Conservation (phyloP, 257 asterid species). For the Solanum gracilifrons region DNA sequence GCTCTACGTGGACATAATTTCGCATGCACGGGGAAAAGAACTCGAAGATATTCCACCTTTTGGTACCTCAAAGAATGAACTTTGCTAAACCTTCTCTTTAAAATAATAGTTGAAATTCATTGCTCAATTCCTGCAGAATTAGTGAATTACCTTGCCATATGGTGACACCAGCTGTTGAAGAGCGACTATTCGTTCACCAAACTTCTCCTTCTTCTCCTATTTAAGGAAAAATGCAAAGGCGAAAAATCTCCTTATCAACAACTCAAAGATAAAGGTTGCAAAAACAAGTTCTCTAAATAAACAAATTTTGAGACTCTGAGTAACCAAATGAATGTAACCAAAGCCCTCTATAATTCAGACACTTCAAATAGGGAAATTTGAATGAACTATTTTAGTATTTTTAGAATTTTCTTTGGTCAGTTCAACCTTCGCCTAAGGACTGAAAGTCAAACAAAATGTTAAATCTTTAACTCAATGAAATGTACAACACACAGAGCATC, state of each 20-base stretch:
- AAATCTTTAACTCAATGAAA: not conserved
- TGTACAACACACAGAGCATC: not conserved
- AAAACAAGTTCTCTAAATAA: not conserved
- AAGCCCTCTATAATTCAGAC: not conserved
- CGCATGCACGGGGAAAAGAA: not conserved
- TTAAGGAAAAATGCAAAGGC: not conserved
- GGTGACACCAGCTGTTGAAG: slow-evolving; percentile 97
- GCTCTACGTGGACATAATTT: not conserved
- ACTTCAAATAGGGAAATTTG: not conserved
- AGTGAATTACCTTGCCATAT: slow-evolving; percentile 60
- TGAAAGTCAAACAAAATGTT: not conserved
- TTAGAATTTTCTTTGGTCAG: not conserved
- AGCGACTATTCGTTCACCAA: slow-evolving; percentile 65
- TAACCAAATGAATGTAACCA: not conserved
- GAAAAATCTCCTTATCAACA: not conserved
- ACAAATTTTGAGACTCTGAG: not conserved
- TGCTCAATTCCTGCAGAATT: not conserved
- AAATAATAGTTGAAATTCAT: not conserved
- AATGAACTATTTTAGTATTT: not conserved
- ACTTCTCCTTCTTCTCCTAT: slow-evolving; percentile 86
- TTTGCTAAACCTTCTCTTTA: not conserved
- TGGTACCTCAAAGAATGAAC: not conserved
- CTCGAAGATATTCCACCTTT: not conserved
- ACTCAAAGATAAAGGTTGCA: not conserved
- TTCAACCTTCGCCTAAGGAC: not conserved